Evolutionary conservation across 2,329 filamentous ascomycete species (phyloP).

Genomic region (Paraconiothyrium sp.): DNA sequence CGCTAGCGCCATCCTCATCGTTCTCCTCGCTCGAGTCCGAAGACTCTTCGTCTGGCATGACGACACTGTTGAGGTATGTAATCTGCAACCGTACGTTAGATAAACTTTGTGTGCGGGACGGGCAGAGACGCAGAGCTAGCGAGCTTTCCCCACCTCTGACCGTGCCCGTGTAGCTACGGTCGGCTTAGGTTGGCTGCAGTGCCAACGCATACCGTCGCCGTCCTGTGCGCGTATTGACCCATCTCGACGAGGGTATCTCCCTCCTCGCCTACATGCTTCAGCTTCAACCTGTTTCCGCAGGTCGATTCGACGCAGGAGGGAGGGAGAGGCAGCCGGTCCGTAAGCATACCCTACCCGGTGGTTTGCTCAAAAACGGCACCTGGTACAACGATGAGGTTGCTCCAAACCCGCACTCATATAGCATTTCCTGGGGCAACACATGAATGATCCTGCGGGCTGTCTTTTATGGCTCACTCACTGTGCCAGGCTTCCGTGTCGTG

Average conservation of each 20-base stretch:
- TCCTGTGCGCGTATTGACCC: conserved; percentile 24
- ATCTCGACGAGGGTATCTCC: conserved; percentile 21
- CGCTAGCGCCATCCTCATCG: conserved; percentile 36
- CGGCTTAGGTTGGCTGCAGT: conserved; percentile 40
- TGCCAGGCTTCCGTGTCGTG: not conserved
- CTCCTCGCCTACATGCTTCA: not conserved
- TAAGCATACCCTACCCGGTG: not conserved
- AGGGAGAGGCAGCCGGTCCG: not conserved
- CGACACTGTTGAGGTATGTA: conserved; percentile 60
- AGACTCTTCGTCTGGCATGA: conserved; percentile 58
- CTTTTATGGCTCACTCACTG: not conserved
- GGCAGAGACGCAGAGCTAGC: conserved; percentile 21
- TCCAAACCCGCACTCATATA: not conserved
- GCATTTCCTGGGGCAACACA: not conserved
- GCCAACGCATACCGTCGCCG: conserved; percentile 41
- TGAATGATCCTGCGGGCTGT: no score
- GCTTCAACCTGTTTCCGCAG: conserved; percentile 4
- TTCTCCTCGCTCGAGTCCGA: conserved; percentile 42
- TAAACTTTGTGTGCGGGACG: conserved; percentile 30
- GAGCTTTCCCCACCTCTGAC: conserved; percentile 24
- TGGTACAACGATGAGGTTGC: not conserved
- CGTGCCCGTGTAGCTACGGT: conserved; percentile 30
- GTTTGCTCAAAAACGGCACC: not conserved
- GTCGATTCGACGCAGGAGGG: not conserved
- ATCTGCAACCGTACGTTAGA: conserved; percentile 52